Conservation (phyloP, 2,329 filamentous ascomycete species). For the Microcyclospora tardicrescens region DNA sequence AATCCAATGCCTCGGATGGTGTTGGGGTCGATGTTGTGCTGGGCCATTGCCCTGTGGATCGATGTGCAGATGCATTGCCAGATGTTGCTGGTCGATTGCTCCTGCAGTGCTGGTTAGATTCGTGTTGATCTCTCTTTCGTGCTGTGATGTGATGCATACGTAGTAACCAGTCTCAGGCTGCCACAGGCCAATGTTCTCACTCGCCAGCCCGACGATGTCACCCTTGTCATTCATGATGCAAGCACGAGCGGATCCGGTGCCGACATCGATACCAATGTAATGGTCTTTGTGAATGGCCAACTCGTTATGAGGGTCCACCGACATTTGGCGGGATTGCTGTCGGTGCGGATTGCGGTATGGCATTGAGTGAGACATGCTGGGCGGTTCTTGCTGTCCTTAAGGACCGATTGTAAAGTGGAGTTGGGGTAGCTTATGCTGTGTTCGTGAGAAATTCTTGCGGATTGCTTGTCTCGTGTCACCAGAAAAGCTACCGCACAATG, state of each 20-base stretch:
- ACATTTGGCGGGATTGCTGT: conserved; percentile 34
- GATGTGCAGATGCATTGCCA: conserved; percentile 90
- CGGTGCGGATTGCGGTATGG: conserved; percentile 23
- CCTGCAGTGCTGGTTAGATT: conserved; percentile 36
- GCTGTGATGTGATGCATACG: conserved; percentile 22
- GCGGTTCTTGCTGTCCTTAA: not conserved
- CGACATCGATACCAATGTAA: conserved; percentile 85
- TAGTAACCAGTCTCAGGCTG: conserved; percentile 43
- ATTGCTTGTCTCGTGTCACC: too few species aligned
- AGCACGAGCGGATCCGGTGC: conserved; percentile 86
- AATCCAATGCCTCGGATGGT: conserved; percentile 86
- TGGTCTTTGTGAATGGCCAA: conserved; percentile 45
- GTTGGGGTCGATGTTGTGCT: conserved; percentile 63
- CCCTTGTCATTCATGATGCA: conserved; percentile 89
- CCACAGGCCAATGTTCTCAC: conserved; percentile 41
- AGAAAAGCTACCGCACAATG: too few species aligned
- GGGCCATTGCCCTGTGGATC: conserved; percentile 66
- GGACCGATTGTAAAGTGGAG: too few species aligned
- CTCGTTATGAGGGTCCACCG: conserved; percentile 42
- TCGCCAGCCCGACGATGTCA: conserved; percentile 58
- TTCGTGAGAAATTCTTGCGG: too few species aligned
- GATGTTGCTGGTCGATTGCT: conserved; percentile 96
- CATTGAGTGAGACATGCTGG: conserved; percentile 7
- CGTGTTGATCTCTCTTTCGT: not conserved
- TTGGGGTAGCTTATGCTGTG: too few species aligned